These are phyloP conservation scores for Vitis hybrid DNA, from an alignment of 177 flowering plant genomes.

Conservation along the genomic window DNA sequence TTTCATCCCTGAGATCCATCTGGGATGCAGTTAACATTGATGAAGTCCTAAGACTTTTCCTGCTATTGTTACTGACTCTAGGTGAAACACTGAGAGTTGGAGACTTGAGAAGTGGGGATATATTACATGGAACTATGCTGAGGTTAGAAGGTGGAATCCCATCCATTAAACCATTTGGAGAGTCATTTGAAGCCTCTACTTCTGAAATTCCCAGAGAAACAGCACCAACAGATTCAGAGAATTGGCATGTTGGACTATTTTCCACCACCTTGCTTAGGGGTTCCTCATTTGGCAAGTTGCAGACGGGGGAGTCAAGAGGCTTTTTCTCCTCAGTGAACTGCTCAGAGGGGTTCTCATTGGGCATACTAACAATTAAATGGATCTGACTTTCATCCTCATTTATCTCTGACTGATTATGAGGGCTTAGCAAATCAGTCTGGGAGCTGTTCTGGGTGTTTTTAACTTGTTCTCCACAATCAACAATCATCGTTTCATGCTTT, in stretches of 20 bases:
- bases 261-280: conserved; percentile 13
- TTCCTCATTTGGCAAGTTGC: conserved; percentile 18
- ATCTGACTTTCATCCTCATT: conserved; percentile 1
- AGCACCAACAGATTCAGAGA: conserved; percentile 12
- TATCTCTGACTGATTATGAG: conserved; percentile 4
- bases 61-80: conserved; percentile 39
- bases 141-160: conserved; percentile 33
- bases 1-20: conserved; percentile 29
- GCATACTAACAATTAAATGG: not conserved
- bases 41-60: conserved; percentile 75
- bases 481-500: conserved; percentile 21
- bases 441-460: not conserved
- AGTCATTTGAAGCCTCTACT: conserved; percentile 16
- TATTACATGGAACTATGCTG: conserved; percentile 36
- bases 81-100: conserved; percentile 79
- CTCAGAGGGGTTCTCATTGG: conserved; percentile 6
- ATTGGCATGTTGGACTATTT: conserved; percentile 7
- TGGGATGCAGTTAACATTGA: conserved; percentile 59
- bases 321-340: conserved; percentile 19
- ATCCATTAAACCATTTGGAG: conserved; percentile 26
- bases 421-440: not conserved
- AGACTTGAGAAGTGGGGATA: conserved; percentile 56
- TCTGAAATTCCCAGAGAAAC: conserved; percentile 13
- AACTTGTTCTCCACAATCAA: conserved; percentile 16
- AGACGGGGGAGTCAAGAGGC: conserved; percentile 13